Conservation (phyloP, 345 rosid genomes). For the Mallotus nudiflorus region DNA sequence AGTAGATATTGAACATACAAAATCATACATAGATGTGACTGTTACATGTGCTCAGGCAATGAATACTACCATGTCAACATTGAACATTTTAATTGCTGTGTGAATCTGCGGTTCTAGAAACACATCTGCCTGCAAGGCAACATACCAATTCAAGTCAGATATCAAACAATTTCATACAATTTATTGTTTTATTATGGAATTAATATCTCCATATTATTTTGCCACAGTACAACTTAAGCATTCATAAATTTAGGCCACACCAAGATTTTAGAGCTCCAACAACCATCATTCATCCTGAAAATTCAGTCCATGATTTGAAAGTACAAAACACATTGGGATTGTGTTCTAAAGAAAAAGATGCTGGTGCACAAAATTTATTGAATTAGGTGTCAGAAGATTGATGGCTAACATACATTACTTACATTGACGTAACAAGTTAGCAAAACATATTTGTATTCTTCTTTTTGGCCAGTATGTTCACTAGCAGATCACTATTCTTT, state of each 20-base stretch:
- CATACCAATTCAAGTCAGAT: neutral
- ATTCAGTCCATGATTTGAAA: neutral
- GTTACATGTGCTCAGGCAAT: neutral
- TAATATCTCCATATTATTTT: neutral
- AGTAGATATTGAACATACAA: too few species aligned
- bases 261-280: neutral
- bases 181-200: neutral
- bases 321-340: neutral
- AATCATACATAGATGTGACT: too few species aligned
- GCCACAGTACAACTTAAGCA: neutral
- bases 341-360: neutral
- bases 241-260: neutral
- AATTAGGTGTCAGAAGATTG: neutral
- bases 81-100: constrained; percentile 49
- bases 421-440: too few species aligned
- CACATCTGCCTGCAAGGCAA: constrained; percentile 69
- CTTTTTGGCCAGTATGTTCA: too few species aligned
- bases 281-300: neutral
- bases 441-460: too few species aligned
- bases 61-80: constrained; percentile 65
- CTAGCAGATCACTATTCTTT: too few species aligned
- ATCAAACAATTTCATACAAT: neutral
- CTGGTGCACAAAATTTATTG: neutral
- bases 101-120: constrained; percentile 74
- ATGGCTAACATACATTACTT: too few species aligned